Conservation (phyloP, 2,329 filamentous ascomycete genomes). For the Pseudocercospora macadamiae region DNA sequence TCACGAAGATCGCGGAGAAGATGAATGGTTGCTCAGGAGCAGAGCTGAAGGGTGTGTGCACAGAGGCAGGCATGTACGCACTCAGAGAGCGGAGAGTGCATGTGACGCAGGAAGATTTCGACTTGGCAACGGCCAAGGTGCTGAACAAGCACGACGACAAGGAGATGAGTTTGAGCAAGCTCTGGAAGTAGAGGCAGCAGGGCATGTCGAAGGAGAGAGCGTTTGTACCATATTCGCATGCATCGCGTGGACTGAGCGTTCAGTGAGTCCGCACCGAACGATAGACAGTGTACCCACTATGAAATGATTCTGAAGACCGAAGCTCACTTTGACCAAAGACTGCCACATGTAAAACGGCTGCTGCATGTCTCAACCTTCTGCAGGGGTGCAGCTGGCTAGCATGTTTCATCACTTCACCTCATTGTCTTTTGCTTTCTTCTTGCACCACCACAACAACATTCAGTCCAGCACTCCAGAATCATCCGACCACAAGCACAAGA, state of each 20-base stretch:
- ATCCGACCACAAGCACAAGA: neutral
- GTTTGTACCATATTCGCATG: slow-evolving; percentile 27
- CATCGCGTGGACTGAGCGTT: slow-evolving; percentile 17
- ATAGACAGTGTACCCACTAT: slow-evolving; percentile 18
- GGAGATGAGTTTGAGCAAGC: slow-evolving; percentile 85
- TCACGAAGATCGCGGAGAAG: slow-evolving; percentile 98
- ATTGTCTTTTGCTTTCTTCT: no score
- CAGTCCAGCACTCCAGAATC: neutral
- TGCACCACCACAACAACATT: neutral
- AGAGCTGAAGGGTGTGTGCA: slow-evolving; percentile 98
- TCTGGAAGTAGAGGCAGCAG: slow-evolving; percentile 66
- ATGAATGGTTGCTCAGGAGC: slow-evolving; percentile 99
- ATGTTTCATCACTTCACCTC: no score
- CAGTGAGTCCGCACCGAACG: slow-evolving; percentile 15
- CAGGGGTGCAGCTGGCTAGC: neutral
- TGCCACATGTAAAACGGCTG: neutral
- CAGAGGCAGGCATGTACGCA: slow-evolving; percentile 97
- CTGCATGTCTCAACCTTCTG: neutral
- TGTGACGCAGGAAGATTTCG: slow-evolving; percentile 98
- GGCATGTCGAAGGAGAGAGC: neutral
- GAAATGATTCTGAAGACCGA: neutral
- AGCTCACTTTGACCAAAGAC: neutral
- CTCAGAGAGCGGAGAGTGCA: slow-evolving; percentile 93
- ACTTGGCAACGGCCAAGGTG: slow-evolving; percentile 97
- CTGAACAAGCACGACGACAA: slow-evolving; percentile 99